Conservation (phyloP, 2,329 filamentous ascomycete genomes). For the Fusarium buxicola region DNA sequence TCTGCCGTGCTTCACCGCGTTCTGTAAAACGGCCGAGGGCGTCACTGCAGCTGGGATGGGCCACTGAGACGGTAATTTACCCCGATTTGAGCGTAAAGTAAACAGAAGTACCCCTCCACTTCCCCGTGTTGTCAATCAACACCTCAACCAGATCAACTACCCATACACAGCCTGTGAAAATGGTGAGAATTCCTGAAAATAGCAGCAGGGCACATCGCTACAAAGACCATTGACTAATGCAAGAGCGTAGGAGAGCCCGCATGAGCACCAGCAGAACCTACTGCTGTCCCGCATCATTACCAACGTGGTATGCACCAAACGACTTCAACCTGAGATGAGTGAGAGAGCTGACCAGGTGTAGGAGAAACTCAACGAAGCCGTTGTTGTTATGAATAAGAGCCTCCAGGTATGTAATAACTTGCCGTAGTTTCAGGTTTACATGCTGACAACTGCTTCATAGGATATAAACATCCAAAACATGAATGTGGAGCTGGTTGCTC, state of each 20-base stretch:
- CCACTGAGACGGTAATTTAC: not conserved
- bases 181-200: constrained; percentile 16
- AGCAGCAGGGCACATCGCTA: too few relatives aligned
- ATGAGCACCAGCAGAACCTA: constrained; percentile 96
- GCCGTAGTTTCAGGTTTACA: not conserved
- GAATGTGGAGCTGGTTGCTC: constrained; percentile 96
- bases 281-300: constrained; percentile 95
- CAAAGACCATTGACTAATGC: not conserved
- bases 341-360: constrained; percentile 52
- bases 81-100: constrained; percentile 29
- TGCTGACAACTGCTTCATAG: constrained; percentile 57
- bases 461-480: constrained; percentile 99
- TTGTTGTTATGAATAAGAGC: constrained; percentile 91
- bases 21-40: constrained; percentile 4
- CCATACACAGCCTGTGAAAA: constrained; percentile 2
- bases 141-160: not conserved
- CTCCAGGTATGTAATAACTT: constrained; percentile 71
- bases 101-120: constrained; percentile 36
- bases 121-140: not conserved
- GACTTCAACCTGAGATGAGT: not conserved
- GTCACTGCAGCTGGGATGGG: not conserved
- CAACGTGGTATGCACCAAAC: constrained; percentile 80
- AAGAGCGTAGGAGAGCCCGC: constrained; percentile 81
- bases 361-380: constrained; percentile 97
- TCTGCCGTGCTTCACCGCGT: constrained; percentile 53